These are phyloP conservation scores for Vigna nakashimae DNA, from an alignment of 306 rosid species.

Conservation along the genomic window DNA sequence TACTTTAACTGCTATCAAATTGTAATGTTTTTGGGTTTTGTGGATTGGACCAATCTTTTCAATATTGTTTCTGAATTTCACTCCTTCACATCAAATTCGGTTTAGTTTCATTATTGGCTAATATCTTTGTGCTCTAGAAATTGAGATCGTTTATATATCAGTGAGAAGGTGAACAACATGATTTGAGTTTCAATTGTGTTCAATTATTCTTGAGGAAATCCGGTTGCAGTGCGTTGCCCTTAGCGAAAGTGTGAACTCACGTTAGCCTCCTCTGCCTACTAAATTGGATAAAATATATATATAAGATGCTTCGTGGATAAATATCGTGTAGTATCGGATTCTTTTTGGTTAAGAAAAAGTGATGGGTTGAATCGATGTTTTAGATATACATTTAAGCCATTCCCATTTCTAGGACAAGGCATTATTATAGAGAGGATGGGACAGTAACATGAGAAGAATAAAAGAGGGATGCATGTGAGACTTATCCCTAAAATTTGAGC, in stretches of 20 bases:
- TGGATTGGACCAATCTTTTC: not conserved
- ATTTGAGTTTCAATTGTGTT: not conserved
- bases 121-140: not conserved
- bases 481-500: not conserved
- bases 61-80: conserved; percentile 2
- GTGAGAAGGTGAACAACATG: not conserved
- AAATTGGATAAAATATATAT: too few relatives aligned
- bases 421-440: too few relatives aligned
- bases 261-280: too few relatives aligned
- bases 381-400: not conserved
- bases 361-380: not conserved
- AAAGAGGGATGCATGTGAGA: not conserved
- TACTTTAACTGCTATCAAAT: conserved; percentile 16
- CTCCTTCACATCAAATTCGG: conserved; percentile 6
- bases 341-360: not conserved
- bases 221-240: too few relatives aligned
- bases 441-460: not conserved
- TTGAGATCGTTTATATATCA: not conserved
- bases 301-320: conserved; percentile 35
- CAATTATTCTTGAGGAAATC: not conserved
- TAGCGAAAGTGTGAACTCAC: not conserved
- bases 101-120: not conserved
- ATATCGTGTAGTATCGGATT: not conserved
- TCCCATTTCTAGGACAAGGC: too few relatives aligned
- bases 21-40: conserved; percentile 9